These are phyloP conservation scores for Xylaria cubensis DNA, from an alignment of 495 filamentous ascomycete genomes.

Conservation along the genomic window DNA sequence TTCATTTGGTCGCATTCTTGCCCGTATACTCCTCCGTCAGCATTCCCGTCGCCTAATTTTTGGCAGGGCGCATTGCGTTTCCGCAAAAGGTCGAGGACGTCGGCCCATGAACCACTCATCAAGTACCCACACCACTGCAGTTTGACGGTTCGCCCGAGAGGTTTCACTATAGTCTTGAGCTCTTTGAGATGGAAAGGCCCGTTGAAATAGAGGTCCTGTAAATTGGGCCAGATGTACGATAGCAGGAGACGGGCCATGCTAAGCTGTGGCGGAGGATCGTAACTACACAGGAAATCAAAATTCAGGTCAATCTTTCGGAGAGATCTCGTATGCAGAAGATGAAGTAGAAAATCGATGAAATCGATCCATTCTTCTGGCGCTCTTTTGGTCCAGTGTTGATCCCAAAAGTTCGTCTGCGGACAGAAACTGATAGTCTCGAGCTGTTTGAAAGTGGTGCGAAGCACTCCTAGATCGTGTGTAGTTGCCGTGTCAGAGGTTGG, in stretches of 20 bases:
- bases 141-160: neutral
- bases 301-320: neutral
- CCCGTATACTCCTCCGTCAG: neutral
- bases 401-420: neutral
- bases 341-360: neutral
- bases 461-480: neutral
- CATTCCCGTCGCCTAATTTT: neutral
- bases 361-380: neutral
- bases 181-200: neutral
- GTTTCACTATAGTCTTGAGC: constrained; percentile 7
- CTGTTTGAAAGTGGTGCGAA: neutral
- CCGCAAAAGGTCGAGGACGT: constrained; percentile 11
- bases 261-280: neutral
- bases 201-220: constrained; percentile 8
- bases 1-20: neutral
- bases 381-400: neutral
- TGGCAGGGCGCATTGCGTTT: neutral
- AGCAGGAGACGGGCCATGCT: constrained; percentile 3
- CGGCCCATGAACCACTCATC: constrained; percentile 12
- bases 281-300: neutral
- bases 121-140: constrained; percentile 18
- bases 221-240: constrained; percentile 3
- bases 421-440: neutral
- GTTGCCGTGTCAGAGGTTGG: neutral
- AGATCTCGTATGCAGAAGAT: neutral